These are phyloP conservation scores for Paraphaeosphaeria minitans DNA, from an alignment of 2,329 filamentous ascomycete genomes.

Conservation along the genomic window DNA sequence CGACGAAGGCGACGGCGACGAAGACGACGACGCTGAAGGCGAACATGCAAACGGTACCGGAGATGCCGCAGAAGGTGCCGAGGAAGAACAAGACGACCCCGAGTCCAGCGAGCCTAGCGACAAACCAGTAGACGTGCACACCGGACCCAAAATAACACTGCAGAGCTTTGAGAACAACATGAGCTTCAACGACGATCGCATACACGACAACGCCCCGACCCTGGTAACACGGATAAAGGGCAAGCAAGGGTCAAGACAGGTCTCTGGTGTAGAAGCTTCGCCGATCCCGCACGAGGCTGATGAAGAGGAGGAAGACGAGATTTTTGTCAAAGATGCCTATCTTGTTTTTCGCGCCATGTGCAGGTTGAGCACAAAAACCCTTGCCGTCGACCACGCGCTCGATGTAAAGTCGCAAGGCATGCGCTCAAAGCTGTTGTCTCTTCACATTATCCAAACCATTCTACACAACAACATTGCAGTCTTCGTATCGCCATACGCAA, in stretches of 20 bases:
- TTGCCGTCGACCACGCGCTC: conserved; percentile 88
- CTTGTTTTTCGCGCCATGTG: conserved; percentile 97
- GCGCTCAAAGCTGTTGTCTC: conserved; percentile 93
- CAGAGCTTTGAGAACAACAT: conserved; percentile 72
- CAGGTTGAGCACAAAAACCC: conserved; percentile 90
- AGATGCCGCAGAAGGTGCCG: conserved; percentile 48
- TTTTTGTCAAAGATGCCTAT: conserved; percentile 96
- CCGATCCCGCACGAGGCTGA: conserved; percentile 53
- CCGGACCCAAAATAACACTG: conserved; percentile 65
- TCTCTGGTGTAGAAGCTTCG: conserved; percentile 52
- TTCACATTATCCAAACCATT: conserved; percentile 93
- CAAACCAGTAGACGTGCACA: conserved; percentile 53
- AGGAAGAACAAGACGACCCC: conserved; percentile 42
- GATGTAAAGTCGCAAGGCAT: conserved; percentile 94
- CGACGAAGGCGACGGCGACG: conserved; percentile 28
- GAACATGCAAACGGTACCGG: conserved; percentile 31
- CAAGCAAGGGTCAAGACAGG: conserved; percentile 48
- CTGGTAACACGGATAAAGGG: conserved; percentile 66
- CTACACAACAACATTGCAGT: conserved; percentile 92
- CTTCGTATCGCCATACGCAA: conserved; percentile 89
- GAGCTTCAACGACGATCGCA: conserved; percentile 67
- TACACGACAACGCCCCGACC: conserved; percentile 70
- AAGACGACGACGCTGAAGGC: conserved; percentile 31
- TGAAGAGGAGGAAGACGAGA: conserved; percentile 82
- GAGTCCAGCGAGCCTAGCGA: conserved; percentile 50